Percentiles rank a stretch among this genome's conserved stretches.
Evolutionary conservation across 805 yeast species (phyloP).

Genomic region (Barnettozyma californica): DNA sequence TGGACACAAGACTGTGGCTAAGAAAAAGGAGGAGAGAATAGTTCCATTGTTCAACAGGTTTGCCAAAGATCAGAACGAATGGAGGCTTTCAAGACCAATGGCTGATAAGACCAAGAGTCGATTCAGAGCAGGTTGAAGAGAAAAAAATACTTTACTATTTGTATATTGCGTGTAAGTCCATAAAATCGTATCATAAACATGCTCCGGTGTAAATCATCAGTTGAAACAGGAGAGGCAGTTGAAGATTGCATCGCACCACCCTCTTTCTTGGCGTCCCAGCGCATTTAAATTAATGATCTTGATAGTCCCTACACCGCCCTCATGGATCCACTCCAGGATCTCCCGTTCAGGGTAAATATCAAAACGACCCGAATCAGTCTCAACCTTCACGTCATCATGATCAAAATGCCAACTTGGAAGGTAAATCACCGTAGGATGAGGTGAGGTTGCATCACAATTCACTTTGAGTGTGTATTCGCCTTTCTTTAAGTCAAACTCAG

Average conservation of each 20-base stretch:
- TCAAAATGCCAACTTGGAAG: constrained; percentile 73
- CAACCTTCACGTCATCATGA: constrained; percentile 40
- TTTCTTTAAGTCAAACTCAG: constrained; percentile 53
- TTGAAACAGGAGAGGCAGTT: constrained; percentile 9
- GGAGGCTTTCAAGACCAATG: constrained; percentile 10
- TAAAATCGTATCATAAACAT: neutral
- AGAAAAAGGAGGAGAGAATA: constrained; percentile 12
- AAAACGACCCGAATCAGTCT: constrained; percentile 52
- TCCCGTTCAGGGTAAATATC: constrained; percentile 47
- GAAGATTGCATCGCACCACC: neutral
- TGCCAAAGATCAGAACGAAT: constrained; percentile 9
- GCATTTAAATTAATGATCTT: constrained; percentile 14
- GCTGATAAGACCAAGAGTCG: constrained; percentile 5
- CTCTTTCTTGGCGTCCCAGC: neutral
- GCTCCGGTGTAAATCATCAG: neutral
- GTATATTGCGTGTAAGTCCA: neutral
- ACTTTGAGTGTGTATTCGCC: constrained; percentile 46
- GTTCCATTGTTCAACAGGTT: constrained; percentile 12
- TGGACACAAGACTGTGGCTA: constrained; percentile 12
- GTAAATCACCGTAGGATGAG: constrained; percentile 52
- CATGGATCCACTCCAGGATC: constrained; percentile 69
- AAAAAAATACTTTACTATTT: too few relatives aligned
- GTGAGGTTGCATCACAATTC: constrained; percentile 22
- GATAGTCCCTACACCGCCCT: constrained; percentile 34
- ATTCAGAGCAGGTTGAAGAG: constrained; percentile 3